Percentiles rank a stretch among this genome's conserved stretches.
phyloP scores from a whole-genome alignment of 495 filamentous ascomycete species.

The Trypethelium eluteriae region DNA sequence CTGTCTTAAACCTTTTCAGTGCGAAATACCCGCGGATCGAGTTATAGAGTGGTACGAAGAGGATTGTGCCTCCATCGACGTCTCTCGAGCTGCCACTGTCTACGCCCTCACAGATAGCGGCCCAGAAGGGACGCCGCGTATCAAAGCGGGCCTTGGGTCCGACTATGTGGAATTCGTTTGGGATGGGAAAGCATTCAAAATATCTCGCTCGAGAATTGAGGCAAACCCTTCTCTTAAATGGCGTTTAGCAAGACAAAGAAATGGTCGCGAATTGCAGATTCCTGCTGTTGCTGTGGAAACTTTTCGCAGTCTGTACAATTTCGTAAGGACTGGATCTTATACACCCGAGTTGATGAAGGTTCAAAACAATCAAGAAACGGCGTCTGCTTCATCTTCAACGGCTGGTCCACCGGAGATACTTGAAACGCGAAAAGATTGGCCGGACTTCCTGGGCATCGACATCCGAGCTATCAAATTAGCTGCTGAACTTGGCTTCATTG shows the following conservation, averaged over 20 bases:
- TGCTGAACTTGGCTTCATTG: slow-evolving; percentile 2
- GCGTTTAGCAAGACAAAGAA: slow-evolving; percentile 1
- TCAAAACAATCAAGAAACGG: not conserved
- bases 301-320: slow-evolving; percentile 16
- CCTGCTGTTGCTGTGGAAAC: not conserved
- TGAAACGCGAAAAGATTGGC: slow-evolving; percentile 6
- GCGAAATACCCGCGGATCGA: not conserved
- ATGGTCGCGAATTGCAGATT: not conserved
- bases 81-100: not conserved
- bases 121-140: not conserved
- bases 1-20: not conserved
- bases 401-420: slow-evolving; percentile 6
- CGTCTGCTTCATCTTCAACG: not conserved
- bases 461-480: slow-evolving; percentile 2
- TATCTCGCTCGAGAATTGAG: not conserved
- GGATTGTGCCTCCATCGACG: not conserved
- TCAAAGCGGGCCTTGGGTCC: not conserved
- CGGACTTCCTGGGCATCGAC: not conserved
- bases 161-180: slow-evolving; percentile 9
- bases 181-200: slow-evolving; percentile 10
- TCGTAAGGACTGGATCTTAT: slow-evolving; percentile 1
- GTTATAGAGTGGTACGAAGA: slow-evolving; percentile 1
- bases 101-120: not conserved
- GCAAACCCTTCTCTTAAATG: not conserved
- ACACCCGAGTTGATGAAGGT: not conserved